A percentile compares a stretch with the other conserved stretches of the same genome.
phyloP scores from a whole-genome alignment of 2,329 filamentous ascomycete species.

The Aschersonia sp. region DNA sequence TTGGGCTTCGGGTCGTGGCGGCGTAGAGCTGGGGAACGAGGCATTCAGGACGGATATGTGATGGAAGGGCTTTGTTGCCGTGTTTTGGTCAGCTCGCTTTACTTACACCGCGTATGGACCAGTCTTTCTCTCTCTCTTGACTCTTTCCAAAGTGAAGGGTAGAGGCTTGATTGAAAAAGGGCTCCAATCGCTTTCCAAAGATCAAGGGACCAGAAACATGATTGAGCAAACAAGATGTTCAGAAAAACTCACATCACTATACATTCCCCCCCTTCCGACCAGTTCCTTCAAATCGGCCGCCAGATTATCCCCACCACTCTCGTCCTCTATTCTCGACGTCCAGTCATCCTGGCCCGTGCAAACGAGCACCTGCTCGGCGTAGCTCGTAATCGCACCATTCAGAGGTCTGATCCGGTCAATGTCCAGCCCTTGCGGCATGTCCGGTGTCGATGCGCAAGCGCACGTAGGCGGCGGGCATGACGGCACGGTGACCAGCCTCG shows the following conservation, averaged over 20 bases:
- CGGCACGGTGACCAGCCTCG: constrained; percentile 24
- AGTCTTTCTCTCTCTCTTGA: neutral
- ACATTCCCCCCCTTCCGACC: constrained; percentile 50
- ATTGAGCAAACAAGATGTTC: neutral
- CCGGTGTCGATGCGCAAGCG: constrained; percentile 52
- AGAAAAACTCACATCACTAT: constrained; percentile 43
- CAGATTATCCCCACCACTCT: constrained; percentile 51
- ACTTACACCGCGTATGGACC: too few relatives aligned
- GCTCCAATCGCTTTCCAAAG: neutral
- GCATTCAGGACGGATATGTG: constrained; percentile 65
- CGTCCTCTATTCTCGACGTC: constrained; percentile 73
- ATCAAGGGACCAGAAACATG: neutral
- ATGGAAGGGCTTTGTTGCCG: constrained; percentile 55
- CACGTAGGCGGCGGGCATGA: constrained; percentile 67
- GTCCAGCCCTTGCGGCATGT: constrained; percentile 50
- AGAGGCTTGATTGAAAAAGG: too few relatives aligned
- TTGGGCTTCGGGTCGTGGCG: constrained; percentile 27
- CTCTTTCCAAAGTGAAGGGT: neutral
- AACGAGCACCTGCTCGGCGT: constrained; percentile 71
- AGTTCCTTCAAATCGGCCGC: constrained; percentile 59
- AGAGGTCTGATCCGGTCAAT: constrained; percentile 61
- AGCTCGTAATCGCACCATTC: constrained; percentile 63
- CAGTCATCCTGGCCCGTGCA: constrained; percentile 73
- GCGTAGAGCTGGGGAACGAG: constrained; percentile 51
- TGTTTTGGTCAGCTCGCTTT: too few relatives aligned